Conservation (phyloP, 805 yeast genomes). For the Schwanniomyces vanrijiae region DNA sequence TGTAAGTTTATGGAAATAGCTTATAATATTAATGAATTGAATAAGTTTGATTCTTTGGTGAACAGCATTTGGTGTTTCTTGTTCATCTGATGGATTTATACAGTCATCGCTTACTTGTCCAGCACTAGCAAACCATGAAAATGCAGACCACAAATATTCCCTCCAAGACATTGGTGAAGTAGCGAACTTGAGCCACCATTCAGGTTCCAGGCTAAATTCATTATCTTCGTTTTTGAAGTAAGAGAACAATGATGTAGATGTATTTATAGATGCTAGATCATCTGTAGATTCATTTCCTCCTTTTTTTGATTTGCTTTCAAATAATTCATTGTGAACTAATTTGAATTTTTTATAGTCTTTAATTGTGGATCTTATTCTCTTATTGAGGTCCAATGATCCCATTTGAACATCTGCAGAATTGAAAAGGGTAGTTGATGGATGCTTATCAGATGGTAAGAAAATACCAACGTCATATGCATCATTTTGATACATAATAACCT, state of each 20-base stretch:
- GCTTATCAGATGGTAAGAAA: slow-evolving; percentile 18
- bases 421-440: slow-evolving; percentile 13
- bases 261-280: slow-evolving; percentile 28
- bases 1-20: slow-evolving; percentile 40
- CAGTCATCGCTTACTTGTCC: slow-evolving; percentile 47
- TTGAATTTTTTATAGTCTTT: slow-evolving; percentile 39
- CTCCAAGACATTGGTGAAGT: slow-evolving; percentile 55
- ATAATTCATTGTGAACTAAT: slow-evolving; percentile 25
- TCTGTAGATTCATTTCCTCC: slow-evolving; percentile 19
- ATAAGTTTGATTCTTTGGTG: slow-evolving; percentile 8
- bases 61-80: slow-evolving; percentile 1
- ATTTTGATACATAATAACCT: slow-evolving; percentile 54
- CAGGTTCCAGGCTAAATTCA: slow-evolving; percentile 23
- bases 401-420: slow-evolving; percentile 9
- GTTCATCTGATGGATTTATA: slow-evolving; percentile 6
- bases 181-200: slow-evolving; percentile 44
- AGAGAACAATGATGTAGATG: slow-evolving; percentile 22
- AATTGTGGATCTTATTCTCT: slow-evolving; percentile 27
- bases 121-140: slow-evolving; percentile 87
- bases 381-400: slow-evolving; percentile 7
- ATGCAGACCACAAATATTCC: slow-evolving; percentile 64
- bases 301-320: slow-evolving; percentile 6
- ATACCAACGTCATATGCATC: slow-evolving; percentile 49
- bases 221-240: slow-evolving; percentile 9
- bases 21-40: slow-evolving; percentile 27